These are phyloP conservation scores for Candida germanica DNA, from an alignment of 805 yeast species.

Conservation along the genomic window DNA sequence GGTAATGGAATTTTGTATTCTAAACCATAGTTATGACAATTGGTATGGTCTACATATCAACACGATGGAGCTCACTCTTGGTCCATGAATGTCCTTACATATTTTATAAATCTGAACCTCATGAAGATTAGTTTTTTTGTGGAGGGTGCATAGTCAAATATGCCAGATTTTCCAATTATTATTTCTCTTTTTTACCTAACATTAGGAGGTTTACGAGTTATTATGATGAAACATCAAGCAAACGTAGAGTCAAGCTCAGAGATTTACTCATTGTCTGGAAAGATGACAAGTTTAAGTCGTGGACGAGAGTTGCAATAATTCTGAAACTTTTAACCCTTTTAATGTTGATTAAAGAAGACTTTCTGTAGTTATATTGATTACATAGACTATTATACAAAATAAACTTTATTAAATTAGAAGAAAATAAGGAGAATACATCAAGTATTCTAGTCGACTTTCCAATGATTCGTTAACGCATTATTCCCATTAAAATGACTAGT, in stretches of 20 bases:
- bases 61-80: conserved; percentile 90
- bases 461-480: conserved; percentile 41
- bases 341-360: conserved; percentile 4
- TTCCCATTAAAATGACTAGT: conserved; percentile 24
- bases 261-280: conserved; percentile 49
- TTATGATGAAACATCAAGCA: conserved; percentile 73
- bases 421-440: conserved; percentile 1
- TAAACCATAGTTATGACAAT: conserved; percentile 77
- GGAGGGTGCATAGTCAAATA: conserved; percentile 56
- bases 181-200: conserved; percentile 16
- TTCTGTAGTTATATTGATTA: background rate
- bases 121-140: too few species aligned
- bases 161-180: conserved; percentile 47
- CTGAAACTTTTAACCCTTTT: conserved; percentile 25
- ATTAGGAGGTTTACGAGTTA: conserved; percentile 20
- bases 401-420: conserved; percentile 3
- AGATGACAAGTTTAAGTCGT: conserved; percentile 39
- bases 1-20: conserved; percentile 58
- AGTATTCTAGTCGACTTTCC: conserved; percentile 34
- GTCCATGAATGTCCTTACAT: conserved; percentile 52
- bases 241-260: conserved; percentile 93
- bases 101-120: conserved; percentile 23
- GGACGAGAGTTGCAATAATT: conserved; percentile 71
- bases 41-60: conserved; percentile 43
- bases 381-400: background rate